Evolutionary conservation across 2,329 filamentous ascomycete genomes (phyloP), one percentile per base, ranked within the genome.

Genomic region (Alternaria viburni): DNA sequence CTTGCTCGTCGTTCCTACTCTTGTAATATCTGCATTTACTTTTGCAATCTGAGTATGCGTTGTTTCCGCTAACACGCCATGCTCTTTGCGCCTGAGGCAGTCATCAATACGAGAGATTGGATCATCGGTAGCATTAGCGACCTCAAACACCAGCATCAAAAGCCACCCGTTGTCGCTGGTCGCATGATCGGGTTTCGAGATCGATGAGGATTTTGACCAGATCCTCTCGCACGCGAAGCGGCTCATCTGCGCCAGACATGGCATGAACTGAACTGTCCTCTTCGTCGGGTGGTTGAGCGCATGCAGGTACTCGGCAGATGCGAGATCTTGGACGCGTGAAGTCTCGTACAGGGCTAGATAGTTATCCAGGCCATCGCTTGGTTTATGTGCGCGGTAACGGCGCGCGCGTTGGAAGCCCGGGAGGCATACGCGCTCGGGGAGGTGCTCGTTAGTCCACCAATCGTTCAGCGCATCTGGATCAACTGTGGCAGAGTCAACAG

Each of bases 371-470:
- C 54, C 45, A 30, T 62, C 36, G 21, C 13, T 57, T n/a, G 4
- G 17, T n/a, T 12, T 46, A 4, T 19, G 17, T 19, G 51, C 28
- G 44, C 50, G 60, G 36, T 68, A 69, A 10, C 67, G 61, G 46
- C 55, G 58, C 43, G 69, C 69, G 23, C 61, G 59, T 32, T 54
- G 43, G 17, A 70, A 68, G n/a, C 67, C 68, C 25, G 59, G 65
- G 21, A 69, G 59, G 11, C 50, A 32, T 12, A 68, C 57, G 13
- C 67, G 65, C 59, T 71, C 69, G 28, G 59, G 63, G 6, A 71
- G 57, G 28, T 69, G 69, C 50, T 71, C 67, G 46, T 68, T 64
- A 2, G 67, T 69, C 65, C 63, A 71, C 67, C 67, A 71, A 47
- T 68, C 65, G 26, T 71, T 68, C 32, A 71, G 30, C 11, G 30